Conservation (phyloP, 805 yeast genomes). For the Candida caryicola region DNA sequence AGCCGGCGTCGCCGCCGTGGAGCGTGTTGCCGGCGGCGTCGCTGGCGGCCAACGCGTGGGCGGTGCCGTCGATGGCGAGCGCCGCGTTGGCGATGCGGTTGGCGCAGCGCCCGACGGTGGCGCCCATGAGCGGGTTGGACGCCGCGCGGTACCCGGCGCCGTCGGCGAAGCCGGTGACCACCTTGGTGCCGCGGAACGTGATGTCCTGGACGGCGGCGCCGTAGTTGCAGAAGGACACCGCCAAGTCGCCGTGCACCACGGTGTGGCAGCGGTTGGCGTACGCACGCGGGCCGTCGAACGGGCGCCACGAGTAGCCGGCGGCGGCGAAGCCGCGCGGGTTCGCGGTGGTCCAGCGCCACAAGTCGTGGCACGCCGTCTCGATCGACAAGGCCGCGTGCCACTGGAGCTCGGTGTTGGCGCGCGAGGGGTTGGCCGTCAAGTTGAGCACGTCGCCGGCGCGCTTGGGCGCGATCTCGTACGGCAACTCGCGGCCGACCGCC, state of each 20-base stretch:
- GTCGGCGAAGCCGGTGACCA: conserved; percentile 39
- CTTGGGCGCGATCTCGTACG: conserved; percentile 63
- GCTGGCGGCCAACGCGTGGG: conserved; percentile 42
- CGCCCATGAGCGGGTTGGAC: conserved; percentile 55
- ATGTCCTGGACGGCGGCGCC: conserved; percentile 52
- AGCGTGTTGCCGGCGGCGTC: conserved; percentile 39
- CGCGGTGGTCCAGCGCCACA: conserved; percentile 74
- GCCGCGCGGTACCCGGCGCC: conserved; percentile 27
- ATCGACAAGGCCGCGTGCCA: conserved; percentile 61
- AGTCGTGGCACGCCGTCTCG: conserved; percentile 63
- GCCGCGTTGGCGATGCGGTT: conserved; percentile 52
- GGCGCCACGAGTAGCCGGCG: conserved; percentile 33
- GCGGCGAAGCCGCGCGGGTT: conserved; percentile 61
- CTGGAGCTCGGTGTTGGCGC: conserved; percentile 63
- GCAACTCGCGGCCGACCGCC: conserved; percentile 62
- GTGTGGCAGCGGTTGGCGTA: conserved; percentile 37
- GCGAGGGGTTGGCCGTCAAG: conserved; percentile 65
- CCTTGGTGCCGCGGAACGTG: conserved; percentile 34
- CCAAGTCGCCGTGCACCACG: conserved; percentile 29
- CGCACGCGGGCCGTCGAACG: conserved; percentile 19
- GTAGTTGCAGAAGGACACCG: conserved; percentile 44
- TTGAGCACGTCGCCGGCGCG: conserved; percentile 76
- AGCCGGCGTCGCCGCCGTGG: conserved; percentile 57
- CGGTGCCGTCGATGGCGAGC: conserved; percentile 39
- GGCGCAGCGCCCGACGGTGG: conserved; percentile 65